Evolutionary conservation across 2,329 filamentous ascomycete genomes (phyloP).

Genomic region (Monosporascus sp.): DNA sequence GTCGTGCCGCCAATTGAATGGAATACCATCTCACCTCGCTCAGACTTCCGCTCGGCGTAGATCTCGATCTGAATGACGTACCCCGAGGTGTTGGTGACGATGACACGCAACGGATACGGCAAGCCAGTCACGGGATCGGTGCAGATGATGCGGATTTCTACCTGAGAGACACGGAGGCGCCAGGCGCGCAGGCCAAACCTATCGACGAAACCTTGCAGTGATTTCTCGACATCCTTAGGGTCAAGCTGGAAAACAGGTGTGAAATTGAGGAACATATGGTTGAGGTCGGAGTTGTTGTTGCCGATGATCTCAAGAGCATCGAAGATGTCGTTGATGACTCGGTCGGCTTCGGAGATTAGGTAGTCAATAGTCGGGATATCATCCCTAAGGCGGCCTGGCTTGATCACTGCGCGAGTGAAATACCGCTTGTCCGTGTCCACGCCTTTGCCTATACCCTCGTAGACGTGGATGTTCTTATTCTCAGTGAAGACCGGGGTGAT

Average conservation of each 20-base stretch:
- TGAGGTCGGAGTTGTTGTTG: constrained; percentile 98
- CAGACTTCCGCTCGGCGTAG: constrained; percentile 95
- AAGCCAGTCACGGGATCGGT: constrained; percentile 79
- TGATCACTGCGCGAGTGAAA: constrained; percentile 93
- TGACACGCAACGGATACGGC: constrained; percentile 87
- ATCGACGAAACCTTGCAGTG: constrained; percentile 90
- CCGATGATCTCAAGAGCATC: constrained; percentile 97
- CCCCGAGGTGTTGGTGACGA: constrained; percentile 97
- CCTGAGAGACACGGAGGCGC: constrained; percentile 93
- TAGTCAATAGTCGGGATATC: constrained; percentile 99
- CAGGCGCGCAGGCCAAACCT: constrained; percentile 92
- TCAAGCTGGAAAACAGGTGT: constrained; percentile 91
- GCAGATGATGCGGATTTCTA: constrained; percentile 97
- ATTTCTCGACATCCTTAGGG: constrained; percentile 85
- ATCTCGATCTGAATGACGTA: constrained; percentile 97
- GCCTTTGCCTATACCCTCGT: constrained; percentile 91
- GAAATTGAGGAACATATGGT: constrained; percentile 99
- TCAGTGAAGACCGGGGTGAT: constrained; percentile 98
- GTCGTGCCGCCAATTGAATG: constrained; percentile 93
- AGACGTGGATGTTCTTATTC: constrained; percentile 98
- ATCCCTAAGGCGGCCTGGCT: constrained; percentile 88
- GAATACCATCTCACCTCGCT: constrained; percentile 98
- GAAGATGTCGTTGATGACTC: constrained; percentile 94
- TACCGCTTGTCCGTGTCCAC: constrained; percentile 97
- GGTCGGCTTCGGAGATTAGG: constrained; percentile 92